Conservation (phyloP, 1,284 basidiomycete genomes). For the Schizophyllum commune region DNA sequence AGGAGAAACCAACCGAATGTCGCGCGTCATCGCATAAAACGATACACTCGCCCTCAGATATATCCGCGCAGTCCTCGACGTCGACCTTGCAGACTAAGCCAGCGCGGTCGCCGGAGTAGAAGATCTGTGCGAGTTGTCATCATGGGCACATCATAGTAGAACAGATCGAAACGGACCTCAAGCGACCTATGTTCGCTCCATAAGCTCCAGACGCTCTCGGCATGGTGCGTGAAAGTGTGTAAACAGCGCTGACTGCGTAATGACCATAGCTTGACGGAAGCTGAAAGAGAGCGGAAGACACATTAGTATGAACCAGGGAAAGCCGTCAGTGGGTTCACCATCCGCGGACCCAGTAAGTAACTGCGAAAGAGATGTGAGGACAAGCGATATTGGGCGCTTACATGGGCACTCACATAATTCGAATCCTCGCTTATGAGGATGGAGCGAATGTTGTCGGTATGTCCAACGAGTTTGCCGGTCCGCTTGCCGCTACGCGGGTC, state of each 20-base stretch:
- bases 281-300: constrained; percentile 25
- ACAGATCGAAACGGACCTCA: too few relatives aligned
- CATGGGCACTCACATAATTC: constrained; percentile 59
- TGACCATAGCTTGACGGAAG: constrained; percentile 90
- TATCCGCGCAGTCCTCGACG: constrained; percentile 72
- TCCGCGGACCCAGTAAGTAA: constrained; percentile 87
- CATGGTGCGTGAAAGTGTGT: constrained; percentile 95
- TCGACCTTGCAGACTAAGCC: constrained; percentile 90
- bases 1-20: neutral
- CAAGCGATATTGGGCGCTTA: constrained; percentile 5
- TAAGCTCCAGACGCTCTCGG: constrained; percentile 93
- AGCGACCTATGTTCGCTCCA: constrained; percentile 83
- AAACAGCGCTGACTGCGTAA: constrained; percentile 82
- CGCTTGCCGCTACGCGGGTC: constrained; percentile 80
- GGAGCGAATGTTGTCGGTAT: constrained; percentile 93
- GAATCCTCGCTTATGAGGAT: constrained; percentile 87
- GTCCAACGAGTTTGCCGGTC: constrained; percentile 68
- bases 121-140: constrained; percentile 31
- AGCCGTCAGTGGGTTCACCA: too few relatives aligned
- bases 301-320: too few relatives aligned
- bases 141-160: too few relatives aligned
- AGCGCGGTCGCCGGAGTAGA: constrained; percentile 93
- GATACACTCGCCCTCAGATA: constrained; percentile 85
- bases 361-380: constrained; percentile 27
- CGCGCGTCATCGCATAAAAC: constrained; percentile 66